Conservation (phyloP, 2,329 filamentous ascomycete species). For the Ophiocordyceps camponoti-floridani region DNA sequence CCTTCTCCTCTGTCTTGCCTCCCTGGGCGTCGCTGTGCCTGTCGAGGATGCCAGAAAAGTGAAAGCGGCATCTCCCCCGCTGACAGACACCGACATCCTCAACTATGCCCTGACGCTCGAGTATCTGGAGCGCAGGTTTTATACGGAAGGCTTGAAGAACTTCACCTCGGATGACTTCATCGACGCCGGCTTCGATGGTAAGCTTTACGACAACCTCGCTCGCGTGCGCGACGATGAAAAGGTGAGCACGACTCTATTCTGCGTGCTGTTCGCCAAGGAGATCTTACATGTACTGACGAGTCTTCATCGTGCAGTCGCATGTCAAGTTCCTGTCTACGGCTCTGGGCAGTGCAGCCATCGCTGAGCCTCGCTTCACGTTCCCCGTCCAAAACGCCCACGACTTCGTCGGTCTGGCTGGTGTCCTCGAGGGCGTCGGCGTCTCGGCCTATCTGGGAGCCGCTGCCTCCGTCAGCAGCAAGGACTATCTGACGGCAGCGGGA, state of each 20-base stretch:
- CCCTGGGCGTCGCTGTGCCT: neutral
- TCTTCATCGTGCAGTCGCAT: neutral
- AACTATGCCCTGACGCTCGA: constrained; percentile 33
- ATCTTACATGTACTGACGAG: neutral
- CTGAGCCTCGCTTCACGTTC: constrained; percentile 39
- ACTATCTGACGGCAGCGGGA: constrained; percentile 40
- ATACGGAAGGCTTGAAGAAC: constrained; percentile 37
- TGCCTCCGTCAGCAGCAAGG: constrained; percentile 36
- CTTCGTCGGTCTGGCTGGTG: constrained; percentile 43
- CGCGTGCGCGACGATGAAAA: constrained; percentile 34
- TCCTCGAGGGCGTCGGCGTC: constrained; percentile 49
- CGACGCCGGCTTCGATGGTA: constrained; percentile 27
- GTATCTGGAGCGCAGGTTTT: constrained; percentile 44
- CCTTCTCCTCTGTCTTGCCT: constrained; percentile 2
- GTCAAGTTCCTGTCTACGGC: constrained; percentile 1
- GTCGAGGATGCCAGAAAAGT: neutral
- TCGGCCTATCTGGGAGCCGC: constrained; percentile 46
- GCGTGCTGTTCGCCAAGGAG: neutral
- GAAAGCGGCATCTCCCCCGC: too few relatives aligned
- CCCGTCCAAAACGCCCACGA: constrained; percentile 36
- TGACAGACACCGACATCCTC: constrained; percentile 14
- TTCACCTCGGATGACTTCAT: constrained; percentile 35
- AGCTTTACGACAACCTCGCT: constrained; percentile 39
- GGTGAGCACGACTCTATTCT: neutral
- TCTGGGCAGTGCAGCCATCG: constrained; percentile 28